phyloP scores from a whole-genome alignment of 2,329 filamentous ascomycete species.

The Rachicladosporium sp. region DNA sequence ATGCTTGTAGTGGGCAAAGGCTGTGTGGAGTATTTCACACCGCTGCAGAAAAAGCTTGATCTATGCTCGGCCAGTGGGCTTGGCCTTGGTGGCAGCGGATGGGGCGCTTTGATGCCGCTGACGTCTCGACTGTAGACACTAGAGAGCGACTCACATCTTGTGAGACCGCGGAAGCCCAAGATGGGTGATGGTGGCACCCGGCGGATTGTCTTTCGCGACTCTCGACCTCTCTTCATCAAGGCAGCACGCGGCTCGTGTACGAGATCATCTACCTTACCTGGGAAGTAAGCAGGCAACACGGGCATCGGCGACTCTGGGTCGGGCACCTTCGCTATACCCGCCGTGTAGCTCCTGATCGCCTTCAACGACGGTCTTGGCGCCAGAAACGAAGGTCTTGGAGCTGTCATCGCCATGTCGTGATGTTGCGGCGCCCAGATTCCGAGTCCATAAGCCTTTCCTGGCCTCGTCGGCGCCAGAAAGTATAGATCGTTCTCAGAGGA shows the following conservation, averaged over 20 bases:
- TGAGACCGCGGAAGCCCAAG: constrained; percentile 3
- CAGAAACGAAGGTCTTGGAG: constrained; percentile 10
- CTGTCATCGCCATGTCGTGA: neutral
- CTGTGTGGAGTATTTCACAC: no score
- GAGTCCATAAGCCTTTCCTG: constrained; percentile 11
- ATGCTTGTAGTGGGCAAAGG: no score
- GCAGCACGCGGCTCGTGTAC: constrained; percentile 7
- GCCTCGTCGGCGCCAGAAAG: constrained; percentile 7
- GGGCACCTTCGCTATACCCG: constrained; percentile 7
- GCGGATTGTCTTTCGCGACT: constrained; percentile 8
- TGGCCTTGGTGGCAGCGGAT: no score
- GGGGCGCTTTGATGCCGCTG: constrained; percentile 10
- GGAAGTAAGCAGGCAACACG: constrained; percentile 16
- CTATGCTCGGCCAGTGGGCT: no score
- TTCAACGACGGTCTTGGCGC: constrained; percentile 14
- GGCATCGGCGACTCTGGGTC: constrained; percentile 13
- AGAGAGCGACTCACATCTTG: constrained; percentile 13
- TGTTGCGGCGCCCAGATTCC: constrained; percentile 13
- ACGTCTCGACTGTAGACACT: constrained; percentile 20
- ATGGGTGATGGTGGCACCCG: constrained; percentile 8
- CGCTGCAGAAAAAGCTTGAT: no score
- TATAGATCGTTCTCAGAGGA: constrained; percentile 3
- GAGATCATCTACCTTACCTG: constrained; percentile 9
- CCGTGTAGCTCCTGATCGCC: constrained; percentile 12
- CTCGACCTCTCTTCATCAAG: constrained; percentile 1